Evolutionary conservation across 2,329 filamentous ascomycete species (phyloP).

Genomic region (Ceratocystis destructans): DNA sequence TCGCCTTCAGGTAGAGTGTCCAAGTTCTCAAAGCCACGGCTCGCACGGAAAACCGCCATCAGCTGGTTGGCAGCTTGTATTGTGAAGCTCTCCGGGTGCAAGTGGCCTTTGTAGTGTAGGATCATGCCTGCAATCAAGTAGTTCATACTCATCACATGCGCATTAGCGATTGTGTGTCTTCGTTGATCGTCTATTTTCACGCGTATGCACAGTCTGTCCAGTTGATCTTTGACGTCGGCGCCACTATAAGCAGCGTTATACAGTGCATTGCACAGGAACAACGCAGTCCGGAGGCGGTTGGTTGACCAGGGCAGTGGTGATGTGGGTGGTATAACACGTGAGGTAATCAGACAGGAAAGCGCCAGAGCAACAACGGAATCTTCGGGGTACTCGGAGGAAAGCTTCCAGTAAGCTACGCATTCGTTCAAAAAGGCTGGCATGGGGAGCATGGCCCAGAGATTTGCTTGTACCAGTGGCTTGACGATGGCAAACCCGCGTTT

Average conservation of each 20-base stretch:
- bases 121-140: constrained; percentile 22
- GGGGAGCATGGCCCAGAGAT: constrained; percentile 19
- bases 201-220: constrained; percentile 10
- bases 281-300: constrained; percentile 36
- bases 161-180: not conserved
- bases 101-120: constrained; percentile 27
- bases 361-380: constrained; percentile 29
- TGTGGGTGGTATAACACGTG: constrained; percentile 37
- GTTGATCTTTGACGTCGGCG: constrained; percentile 16
- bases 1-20: constrained; percentile 4
- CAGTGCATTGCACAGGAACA: constrained; percentile 39
- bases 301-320: constrained; percentile 38
- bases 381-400: constrained; percentile 1
- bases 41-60: constrained; percentile 34
- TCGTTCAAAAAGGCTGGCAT: constrained; percentile 19
- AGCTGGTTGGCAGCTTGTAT: constrained; percentile 31
- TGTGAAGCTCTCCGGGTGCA: constrained; percentile 27
- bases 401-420: constrained; percentile 18
- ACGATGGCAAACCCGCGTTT: constrained; percentile 28
- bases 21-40: constrained; percentile 10
- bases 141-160: constrained; percentile 31
- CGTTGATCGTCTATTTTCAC: constrained; percentile 22
- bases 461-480: constrained; percentile 26
- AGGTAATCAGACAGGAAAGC: constrained; percentile 35
- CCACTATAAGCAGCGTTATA: constrained; percentile 35